These are phyloP conservation scores for Rhizopus delemar DNA, from an alignment of 371 early-diverging fungal species.

Conservation along the genomic window DNA sequence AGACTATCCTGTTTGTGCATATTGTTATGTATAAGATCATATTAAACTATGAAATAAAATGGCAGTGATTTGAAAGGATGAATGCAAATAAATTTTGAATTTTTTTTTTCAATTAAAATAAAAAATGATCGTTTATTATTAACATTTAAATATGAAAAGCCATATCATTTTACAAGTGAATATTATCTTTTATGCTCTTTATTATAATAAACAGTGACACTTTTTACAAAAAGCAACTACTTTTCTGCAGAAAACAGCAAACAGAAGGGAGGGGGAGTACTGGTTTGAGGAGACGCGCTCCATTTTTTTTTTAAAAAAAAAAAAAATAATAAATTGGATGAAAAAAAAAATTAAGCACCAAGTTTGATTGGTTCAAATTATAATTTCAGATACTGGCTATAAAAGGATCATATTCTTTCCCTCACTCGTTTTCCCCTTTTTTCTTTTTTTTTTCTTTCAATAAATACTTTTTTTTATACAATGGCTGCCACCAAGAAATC, in stretches of 20 bases:
- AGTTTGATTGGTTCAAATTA: constrained; percentile 5
- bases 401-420: constrained; percentile 6
- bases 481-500: constrained; percentile 32
- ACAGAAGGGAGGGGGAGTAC: too few species aligned
- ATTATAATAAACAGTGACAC: too few species aligned
- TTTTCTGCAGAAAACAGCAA: too few species aligned
- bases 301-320: constrained; percentile 6
- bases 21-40: too few species aligned
- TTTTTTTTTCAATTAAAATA: background rate
- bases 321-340: background rate
- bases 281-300: constrained; percentile 1
- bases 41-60: too few species aligned
- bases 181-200: too few species aligned
- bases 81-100: background rate
- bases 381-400: background rate
- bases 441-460: constrained; percentile 7
- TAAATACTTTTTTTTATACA: constrained; percentile 11
- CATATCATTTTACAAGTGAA: too few species aligned
- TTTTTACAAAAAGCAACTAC: too few species aligned
- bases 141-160: too few species aligned
- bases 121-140: too few species aligned
- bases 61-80: too few species aligned
- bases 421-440: constrained; percentile 8
- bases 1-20: too few species aligned
- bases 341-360: background rate